Percentiles rank a stretch among this genome's conserved stretches.
phyloP scores from a whole-genome alignment of 257 asterid species.

The Nicotiana sylvestris region DNA sequence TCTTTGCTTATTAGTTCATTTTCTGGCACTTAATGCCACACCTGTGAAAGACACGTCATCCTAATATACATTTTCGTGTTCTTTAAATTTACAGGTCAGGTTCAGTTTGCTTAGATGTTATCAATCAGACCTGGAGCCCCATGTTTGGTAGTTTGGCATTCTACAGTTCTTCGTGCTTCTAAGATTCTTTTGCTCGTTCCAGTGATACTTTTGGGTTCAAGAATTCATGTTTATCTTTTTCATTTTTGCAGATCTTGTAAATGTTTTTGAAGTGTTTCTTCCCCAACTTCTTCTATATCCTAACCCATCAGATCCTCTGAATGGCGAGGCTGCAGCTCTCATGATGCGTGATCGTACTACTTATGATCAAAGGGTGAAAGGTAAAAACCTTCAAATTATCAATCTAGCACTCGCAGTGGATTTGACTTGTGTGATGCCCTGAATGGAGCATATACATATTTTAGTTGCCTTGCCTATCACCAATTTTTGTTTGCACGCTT shows the following conservation, averaged over 20 bases:
- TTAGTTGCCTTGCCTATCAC: neutral
- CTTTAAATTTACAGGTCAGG: constrained; percentile 63
- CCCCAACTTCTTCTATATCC: constrained; percentile 95
- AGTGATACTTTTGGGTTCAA: neutral
- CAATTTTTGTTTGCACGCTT: neutral
- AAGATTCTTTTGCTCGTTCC: neutral
- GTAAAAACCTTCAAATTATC: constrained; percentile 31
- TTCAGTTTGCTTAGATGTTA: constrained; percentile 87
- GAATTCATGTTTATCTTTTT: neutral
- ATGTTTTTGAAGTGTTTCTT: constrained; percentile 90
- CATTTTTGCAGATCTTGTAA: constrained; percentile 62
- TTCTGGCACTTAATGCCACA: neutral
- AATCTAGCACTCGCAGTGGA: neutral
- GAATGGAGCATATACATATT: neutral
- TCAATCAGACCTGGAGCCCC: constrained; percentile 96
- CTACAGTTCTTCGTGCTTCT: neutral
- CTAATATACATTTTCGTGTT: constrained; percentile 5
- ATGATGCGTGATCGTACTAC: constrained; percentile 77
- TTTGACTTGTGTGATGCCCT: neutral
- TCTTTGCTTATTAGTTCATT: neutral
- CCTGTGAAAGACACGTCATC: neutral
- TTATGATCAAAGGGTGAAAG: constrained; percentile 78
- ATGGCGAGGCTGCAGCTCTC: constrained; percentile 90
- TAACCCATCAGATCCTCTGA: constrained; percentile 84
- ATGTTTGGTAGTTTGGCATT: constrained; percentile 60